Percentiles rank a stretch among this genome's conserved stretches.
phyloP scores from a whole-genome alignment of 2,329 filamentous ascomycete genomes.

The Chrysosporium queenslandicum region DNA sequence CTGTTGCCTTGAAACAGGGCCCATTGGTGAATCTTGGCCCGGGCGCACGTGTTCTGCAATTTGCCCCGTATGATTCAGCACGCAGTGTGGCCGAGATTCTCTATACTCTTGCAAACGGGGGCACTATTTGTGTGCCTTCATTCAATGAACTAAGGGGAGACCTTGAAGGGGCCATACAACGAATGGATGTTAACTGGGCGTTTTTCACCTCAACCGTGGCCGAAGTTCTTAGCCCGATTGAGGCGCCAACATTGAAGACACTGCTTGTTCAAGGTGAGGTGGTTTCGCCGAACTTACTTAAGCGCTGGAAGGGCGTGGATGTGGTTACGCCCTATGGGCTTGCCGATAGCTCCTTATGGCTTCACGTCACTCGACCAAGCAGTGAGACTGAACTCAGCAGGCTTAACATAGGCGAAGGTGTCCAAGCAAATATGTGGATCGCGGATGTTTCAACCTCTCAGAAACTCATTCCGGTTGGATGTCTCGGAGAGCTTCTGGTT shows the following conservation, averaged over 20 bases:
- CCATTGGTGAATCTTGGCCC: no score
- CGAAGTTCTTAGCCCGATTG: background rate
- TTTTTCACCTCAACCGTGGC: conserved; percentile 6
- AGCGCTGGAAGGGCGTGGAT: no score
- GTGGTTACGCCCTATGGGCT: no score
- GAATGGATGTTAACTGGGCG: background rate
- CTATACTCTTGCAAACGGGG: conserved; percentile 23
- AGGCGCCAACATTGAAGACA: no score
- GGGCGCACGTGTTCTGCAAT: background rate
- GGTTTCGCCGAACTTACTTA: no score
- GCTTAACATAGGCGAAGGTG: background rate
- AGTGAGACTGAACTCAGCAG: background rate
- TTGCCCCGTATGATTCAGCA: conserved; percentile 55
- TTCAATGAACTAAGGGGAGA: conserved; percentile 36
- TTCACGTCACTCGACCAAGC: no score
- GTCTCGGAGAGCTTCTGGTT: conserved; percentile 33
- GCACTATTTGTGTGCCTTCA: conserved; percentile 37
- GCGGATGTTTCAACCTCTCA: conserved; percentile 18
- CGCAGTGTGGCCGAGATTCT: conserved; percentile 76
- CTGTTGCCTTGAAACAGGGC: conserved; percentile 9
- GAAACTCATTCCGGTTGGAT: conserved; percentile 26
- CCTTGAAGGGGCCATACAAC: conserved; percentile 22
- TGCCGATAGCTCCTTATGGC: no score
- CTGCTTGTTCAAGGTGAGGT: no score
- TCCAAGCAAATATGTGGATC: conserved; percentile 16